Base-by-base conservation (phyloP, 2,329 filamentous ascomycete species). In the Chrysoporthe austroafricana region DNA sequence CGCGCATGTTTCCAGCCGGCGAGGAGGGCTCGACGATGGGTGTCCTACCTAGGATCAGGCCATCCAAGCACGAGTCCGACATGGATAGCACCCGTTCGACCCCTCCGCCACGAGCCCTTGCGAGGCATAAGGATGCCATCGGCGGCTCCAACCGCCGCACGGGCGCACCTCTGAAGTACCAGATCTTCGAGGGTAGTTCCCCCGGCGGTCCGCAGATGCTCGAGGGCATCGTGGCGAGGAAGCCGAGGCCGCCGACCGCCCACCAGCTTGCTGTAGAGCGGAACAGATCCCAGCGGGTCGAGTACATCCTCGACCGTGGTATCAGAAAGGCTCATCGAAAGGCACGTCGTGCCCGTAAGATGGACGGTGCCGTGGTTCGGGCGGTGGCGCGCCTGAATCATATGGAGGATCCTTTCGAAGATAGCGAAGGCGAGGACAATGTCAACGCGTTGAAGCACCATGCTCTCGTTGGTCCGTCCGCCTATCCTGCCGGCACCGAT, bases 211-310 rank as follows among this genome's bases (percentile, higher is more conserved):
- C 82, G 18, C 81, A 83, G 21, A 78, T 84, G 26, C 81, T 85
- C 16, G 88, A 89, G 67, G 83, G 83, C 16, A 82, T 86, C n/a
- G 80, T 84, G 48, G 81, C 83, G 26, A 81, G 87, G 67, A 90
- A 93, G 75, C 88, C 90, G 9, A 86, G 92, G 1, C 92, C 92
- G 2, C 87, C 93, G 0, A 96, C 92, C 0, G 91, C 91, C 46
- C 92, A 96, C 77, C 92, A 96, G 78, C 82, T 94, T 50, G 92
- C 92, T 0, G 91, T 96, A 1, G 91, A 94, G 77, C 86, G 90
- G 66, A 94, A 94, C 77, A 85, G 92, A 21, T 91, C 88, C 69
- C 88, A 92, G 74, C 88, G 92, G 6, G 92, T 95, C n/a, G 90
- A 94, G 74, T 90, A 94, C 73, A 92, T 93, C 63, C 85, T 96